Evolutionary conservation across 164 flowering plant genomes (phyloP), one percentile per base, ranked within the genome.

Genomic region (Piper longum): DNA sequence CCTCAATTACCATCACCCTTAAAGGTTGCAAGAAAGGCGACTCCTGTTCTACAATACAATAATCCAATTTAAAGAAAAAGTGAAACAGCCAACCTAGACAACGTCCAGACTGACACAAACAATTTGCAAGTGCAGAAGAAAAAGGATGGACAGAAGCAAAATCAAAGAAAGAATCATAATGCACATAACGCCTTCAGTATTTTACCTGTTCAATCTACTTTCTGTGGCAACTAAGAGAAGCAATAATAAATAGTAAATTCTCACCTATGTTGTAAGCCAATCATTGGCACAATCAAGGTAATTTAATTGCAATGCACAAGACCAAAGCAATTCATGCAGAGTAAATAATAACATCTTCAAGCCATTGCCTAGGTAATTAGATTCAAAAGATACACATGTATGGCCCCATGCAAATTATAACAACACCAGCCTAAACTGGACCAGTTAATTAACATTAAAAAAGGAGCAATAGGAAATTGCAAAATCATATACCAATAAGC

Each of bases 1-100:
- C 98, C 52, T 92, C 90, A 56, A 92, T 82, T 54, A 85, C 73
- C 96, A 92, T 83, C 56, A 92, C 84, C 67, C 82, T 80, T 61
- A 92, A 61, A 57, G 75, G 77, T 81, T 78, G 73, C 71, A 88
- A 86, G 62, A 73, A 56, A 16, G 83, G 64, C 9, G 81, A 82
- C 57, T 85, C 88, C 98, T 91, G 87, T 59, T 75, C 72, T 19
- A 40, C 41, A 62, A 57, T 51, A 45, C 26, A 57, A 3, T 41
- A 39, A 36, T 8, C 41, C 41, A 57, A 57, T 57, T 7, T 57
- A 36, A 16, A 36, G n/a, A 55, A 17, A 63, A 16, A 40, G 56
- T 19, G 43, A 56, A 56, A 43, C 55, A 16, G 45, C 12, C 63
- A 43, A 4, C 26, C 26, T 3, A 16, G 58, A 56, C 4, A n/a